A percentile compares a stretch with the other conserved stretches of the same genome.
Evolutionary conservation across 768 basidiomycete genomes (phyloP).

Genomic region (Phylloporus sp.): DNA sequence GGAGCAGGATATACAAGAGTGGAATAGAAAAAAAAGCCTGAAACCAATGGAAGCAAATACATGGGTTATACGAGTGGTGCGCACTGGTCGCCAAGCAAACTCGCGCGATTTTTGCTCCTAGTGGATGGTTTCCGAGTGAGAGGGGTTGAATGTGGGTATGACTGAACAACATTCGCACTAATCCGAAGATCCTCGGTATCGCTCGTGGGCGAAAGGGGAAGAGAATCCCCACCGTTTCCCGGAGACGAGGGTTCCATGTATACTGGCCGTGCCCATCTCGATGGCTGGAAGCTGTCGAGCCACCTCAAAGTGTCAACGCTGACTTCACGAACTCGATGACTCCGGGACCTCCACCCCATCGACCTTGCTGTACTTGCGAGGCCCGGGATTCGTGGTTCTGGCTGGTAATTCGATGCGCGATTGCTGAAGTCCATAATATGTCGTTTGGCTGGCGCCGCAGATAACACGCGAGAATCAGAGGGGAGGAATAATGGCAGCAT

Average conservation of each 20-base stretch:
- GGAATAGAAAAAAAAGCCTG: constrained; percentile 2
- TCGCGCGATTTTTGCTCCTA: constrained; percentile 50
- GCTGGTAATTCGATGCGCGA: constrained; percentile 15
- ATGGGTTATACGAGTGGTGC: constrained; percentile 14
- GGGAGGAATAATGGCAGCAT: constrained; percentile 90
- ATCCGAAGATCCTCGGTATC: constrained; percentile 33
- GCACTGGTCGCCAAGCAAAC: constrained; percentile 34
- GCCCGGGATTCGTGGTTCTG: constrained; percentile 36
- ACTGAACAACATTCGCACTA: constrained; percentile 33
- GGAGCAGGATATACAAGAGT: constrained; percentile 1
- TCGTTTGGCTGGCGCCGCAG: constrained; percentile 54
- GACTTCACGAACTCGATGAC: constrained; percentile 57
- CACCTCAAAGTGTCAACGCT: constrained; percentile 57
- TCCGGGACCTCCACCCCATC: constrained; percentile 56
- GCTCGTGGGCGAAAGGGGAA: constrained; percentile 28
- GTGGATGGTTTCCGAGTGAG: constrained; percentile 64
- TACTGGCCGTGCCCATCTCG: constrained; percentile 49
- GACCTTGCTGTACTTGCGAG: constrained; percentile 37
- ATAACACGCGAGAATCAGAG: constrained; percentile 70
- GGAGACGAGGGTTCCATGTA: constrained; percentile 32
- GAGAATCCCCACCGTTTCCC: constrained; percentile 25
- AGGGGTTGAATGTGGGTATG: constrained; percentile 38
- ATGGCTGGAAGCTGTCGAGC: constrained; percentile 59
- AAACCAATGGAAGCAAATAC: constrained; percentile 4
- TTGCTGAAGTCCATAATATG: constrained; percentile 16